Evolutionary conservation across 495 filamentous ascomycete genomes (phyloP), one percentile per base, ranked within the genome.

Genomic region (Hyaloscypha variabilis): DNA sequence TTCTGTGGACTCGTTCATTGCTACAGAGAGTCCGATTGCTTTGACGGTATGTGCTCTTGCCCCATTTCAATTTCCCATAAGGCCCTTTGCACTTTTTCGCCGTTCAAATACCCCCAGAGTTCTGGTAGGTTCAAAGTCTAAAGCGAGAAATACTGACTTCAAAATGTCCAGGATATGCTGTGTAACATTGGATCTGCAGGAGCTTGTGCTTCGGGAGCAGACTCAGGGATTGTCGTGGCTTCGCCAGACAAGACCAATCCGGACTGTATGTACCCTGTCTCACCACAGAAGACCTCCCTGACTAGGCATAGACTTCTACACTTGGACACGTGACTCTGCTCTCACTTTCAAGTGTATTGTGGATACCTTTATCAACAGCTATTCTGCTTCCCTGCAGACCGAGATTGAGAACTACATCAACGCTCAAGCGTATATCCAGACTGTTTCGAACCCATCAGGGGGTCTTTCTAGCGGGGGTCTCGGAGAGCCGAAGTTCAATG

Each of bases 401-500:
- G 65, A 74, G 11, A 82, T 88, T 49, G 74, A 85, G 59, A 73
- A 84, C 55, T 88, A 86, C 71, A 79, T 88, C 63, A 76, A 69
- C 34, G 72, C 84, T 1, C 82, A 88, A 65, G 81, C 78, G 21
- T 72, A 73, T 24, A 75, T 88, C 6, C 87, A 89, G 74, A 78
- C 74, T 6, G 77, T 83, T 25, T 74, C 75, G 14, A 87, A 85
- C 60, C 86, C 82, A 1, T 87, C 85, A 10, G 85, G 85, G 1
- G 73, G 72, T 19, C 76, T 87, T 31, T 67, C 73, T 39, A 76
- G 76, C 59, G 83, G 85, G 24, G 74, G 78, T 23, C 78, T 90
- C 13, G 87, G 85, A 17, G 87, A 90, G 57, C 87, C 87, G 19
- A 88, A 89, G 60, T 88, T 85, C 58, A 76, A 86, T 54, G 80